These are phyloP conservation scores for Bimuria novae-zelandiae DNA, from an alignment of 2,329 filamentous ascomycete genomes.

Conservation along the genomic window DNA sequence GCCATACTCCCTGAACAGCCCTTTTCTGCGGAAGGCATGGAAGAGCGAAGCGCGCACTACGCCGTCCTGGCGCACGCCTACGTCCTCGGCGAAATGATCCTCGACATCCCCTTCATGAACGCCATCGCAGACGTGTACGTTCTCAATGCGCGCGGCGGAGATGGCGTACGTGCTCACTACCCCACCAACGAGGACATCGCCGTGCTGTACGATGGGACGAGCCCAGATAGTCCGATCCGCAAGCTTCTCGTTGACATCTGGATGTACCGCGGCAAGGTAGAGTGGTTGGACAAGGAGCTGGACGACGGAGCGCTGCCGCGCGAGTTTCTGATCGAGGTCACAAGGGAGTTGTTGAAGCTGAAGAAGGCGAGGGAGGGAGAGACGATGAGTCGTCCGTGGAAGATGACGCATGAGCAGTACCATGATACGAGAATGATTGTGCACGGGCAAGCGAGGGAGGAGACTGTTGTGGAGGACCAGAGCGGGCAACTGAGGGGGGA, in stretches of 20 bases:
- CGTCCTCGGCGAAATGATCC: slow-evolving; percentile 22
- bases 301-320: slow-evolving; percentile 13
- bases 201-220: slow-evolving; percentile 24
- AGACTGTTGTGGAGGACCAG: too few species aligned
- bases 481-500: neutral
- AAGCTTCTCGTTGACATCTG: slow-evolving; percentile 26
- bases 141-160: slow-evolving; percentile 15
- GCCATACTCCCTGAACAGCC: slow-evolving; percentile 1
- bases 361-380: slow-evolving; percentile 4
- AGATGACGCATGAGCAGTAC: slow-evolving; percentile 17
- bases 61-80: slow-evolving; percentile 21
- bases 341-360: slow-evolving; percentile 11
- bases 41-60: slow-evolving; percentile 8
- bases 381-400: slow-evolving; percentile 16
- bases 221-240: slow-evolving; percentile 16
- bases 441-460: neutral
- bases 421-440: slow-evolving; percentile 8
- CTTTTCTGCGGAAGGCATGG: neutral
- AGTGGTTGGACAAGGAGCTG: slow-evolving; percentile 18
- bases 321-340: slow-evolving; percentile 13
- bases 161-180: slow-evolving; percentile 10
- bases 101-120: slow-evolving; percentile 24
- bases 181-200: slow-evolving; percentile 19
- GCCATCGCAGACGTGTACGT: slow-evolving; percentile 21
- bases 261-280: slow-evolving; percentile 21